These are phyloP conservation scores for Rugonectria rugulosa DNA, from an alignment of 2,329 filamentous ascomycete genomes.

Conservation along the genomic window DNA sequence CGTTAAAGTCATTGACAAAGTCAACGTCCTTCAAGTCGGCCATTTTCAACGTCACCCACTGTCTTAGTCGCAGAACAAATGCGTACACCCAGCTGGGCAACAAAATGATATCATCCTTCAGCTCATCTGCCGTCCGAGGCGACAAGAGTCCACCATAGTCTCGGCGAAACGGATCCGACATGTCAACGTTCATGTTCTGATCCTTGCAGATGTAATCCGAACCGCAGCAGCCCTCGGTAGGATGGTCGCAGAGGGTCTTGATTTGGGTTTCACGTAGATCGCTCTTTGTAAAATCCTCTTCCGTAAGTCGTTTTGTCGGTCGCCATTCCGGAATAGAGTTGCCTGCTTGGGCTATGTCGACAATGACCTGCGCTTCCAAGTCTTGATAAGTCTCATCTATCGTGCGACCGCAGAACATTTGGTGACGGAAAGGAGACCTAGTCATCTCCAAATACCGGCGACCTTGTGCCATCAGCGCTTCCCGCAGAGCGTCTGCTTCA, in stretches of 20 bases:
- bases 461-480: not conserved
- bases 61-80: conserved; percentile 17
- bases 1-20: conserved; percentile 24
- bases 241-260: not conserved
- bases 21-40: conserved; percentile 6
- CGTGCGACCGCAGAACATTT: not conserved
- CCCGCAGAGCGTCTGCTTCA: not conserved
- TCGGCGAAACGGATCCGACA: not conserved
- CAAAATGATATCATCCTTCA: conserved; percentile 10
- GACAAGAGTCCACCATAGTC: not conserved
- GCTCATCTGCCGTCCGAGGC: conserved; percentile 13
- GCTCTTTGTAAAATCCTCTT: not conserved
- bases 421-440: not conserved
- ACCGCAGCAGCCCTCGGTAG: conserved; percentile 5
- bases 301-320: not conserved
- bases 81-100: conserved; percentile 12
- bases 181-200: not conserved
- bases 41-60: conserved; percentile 21
- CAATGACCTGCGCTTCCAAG: not conserved
- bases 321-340: not conserved
- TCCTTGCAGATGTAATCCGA: conserved; percentile 8
- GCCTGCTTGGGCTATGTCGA: not conserved
- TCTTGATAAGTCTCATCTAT: not conserved
- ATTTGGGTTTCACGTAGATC: not conserved
- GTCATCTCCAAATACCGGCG: not conserved